Percentiles rank a stretch among this genome's conserved stretches.
These are phyloP conservation scores for Diaporthe australafricana DNA, from an alignment of 2,329 filamentous ascomycete genomes.

Conservation along the genomic window DNA sequence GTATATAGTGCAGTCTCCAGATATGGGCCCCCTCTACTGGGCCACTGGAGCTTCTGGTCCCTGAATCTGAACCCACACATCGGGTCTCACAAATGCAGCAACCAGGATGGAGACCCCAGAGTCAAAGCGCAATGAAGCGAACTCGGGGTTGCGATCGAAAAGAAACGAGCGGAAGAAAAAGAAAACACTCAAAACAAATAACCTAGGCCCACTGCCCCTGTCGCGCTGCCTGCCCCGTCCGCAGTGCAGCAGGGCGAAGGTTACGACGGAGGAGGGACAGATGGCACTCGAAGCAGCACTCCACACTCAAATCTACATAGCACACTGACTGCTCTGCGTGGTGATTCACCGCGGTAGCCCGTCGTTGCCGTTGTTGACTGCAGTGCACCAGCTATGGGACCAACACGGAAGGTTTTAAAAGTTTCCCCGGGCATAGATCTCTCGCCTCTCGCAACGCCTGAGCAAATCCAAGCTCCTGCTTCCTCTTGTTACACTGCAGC, in stretches of 20 bases:
- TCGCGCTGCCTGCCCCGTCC: neutral
- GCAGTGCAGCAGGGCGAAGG: too few relatives aligned
- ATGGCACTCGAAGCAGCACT: neutral
- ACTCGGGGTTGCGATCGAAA: neutral
- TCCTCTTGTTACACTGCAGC: constrained; percentile 31
- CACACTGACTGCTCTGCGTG: neutral
- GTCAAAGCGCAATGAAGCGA: constrained; percentile 19
- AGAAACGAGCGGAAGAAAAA: constrained; percentile 6
- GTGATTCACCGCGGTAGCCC: neutral
- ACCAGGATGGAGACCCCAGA: constrained; percentile 21
- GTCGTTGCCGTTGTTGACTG: neutral
- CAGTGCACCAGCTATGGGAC: neutral
- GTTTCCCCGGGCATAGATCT: constrained; percentile 22
- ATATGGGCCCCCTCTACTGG: neutral
- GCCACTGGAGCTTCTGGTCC: neutral
- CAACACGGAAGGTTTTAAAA: constrained; percentile 1
- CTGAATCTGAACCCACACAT: constrained; percentile 4
- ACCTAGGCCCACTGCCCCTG: neutral
- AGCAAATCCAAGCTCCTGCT: constrained; percentile 20
- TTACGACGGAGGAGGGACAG: neutral
- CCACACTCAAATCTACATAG: neutral
- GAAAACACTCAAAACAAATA: constrained; percentile 3
- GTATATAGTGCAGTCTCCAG: neutral
- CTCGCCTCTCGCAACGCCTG: neutral
- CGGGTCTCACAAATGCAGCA: constrained; percentile 20